A percentile compares a stretch with the other conserved stretches of the same genome.
These are phyloP conservation scores for Stagonosporopsis tanaceti DNA, from an alignment of 2,329 filamentous ascomycete species.

Conservation along the genomic window DNA sequence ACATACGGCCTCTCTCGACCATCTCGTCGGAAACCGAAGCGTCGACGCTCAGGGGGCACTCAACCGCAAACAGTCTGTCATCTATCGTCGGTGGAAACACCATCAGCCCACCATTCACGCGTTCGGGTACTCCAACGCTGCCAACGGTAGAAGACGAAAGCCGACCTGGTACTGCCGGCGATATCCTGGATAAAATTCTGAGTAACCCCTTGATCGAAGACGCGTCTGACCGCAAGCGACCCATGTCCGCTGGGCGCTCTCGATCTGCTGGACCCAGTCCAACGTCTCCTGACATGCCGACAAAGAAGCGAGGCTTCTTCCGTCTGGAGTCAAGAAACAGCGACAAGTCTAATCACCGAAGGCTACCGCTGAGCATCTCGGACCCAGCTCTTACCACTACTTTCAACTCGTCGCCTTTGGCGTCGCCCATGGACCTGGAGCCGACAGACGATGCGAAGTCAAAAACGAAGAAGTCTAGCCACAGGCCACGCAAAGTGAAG, in stretches of 20 bases:
- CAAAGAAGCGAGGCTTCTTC: slow-evolving; percentile 50
- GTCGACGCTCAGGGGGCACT: slow-evolving; percentile 74
- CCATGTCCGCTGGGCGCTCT: slow-evolving; percentile 45
- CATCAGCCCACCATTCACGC: slow-evolving; percentile 54
- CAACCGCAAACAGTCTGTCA: slow-evolving; percentile 79
- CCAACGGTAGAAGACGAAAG: slow-evolving; percentile 53
- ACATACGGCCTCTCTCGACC: slow-evolving; percentile 82
- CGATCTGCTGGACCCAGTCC: slow-evolving; percentile 30
- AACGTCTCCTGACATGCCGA: slow-evolving; percentile 21
- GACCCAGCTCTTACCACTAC: slow-evolving; percentile 45
- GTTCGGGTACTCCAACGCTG: slow-evolving; percentile 50
- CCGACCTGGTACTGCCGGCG: slow-evolving; percentile 74
- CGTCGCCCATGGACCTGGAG: slow-evolving; percentile 38
- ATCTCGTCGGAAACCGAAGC: slow-evolving; percentile 86
- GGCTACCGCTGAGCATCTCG: slow-evolving; percentile 43
- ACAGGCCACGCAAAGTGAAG: slow-evolving; percentile 73
- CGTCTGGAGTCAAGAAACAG: slow-evolving; percentile 61
- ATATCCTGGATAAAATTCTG: slow-evolving; percentile 64
- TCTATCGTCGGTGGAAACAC: slow-evolving; percentile 73
- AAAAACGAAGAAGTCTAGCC: slow-evolving; percentile 62
- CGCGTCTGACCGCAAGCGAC: slow-evolving; percentile 42
- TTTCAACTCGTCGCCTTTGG: slow-evolving; percentile 36
- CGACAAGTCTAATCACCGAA: slow-evolving; percentile 44
- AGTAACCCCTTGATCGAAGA: slow-evolving; percentile 36
- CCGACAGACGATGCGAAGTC: slow-evolving; percentile 44